phyloP scores from a whole-genome alignment of 2,329 filamentous ascomycete genomes.

The Penicillium occitanis region DNA sequence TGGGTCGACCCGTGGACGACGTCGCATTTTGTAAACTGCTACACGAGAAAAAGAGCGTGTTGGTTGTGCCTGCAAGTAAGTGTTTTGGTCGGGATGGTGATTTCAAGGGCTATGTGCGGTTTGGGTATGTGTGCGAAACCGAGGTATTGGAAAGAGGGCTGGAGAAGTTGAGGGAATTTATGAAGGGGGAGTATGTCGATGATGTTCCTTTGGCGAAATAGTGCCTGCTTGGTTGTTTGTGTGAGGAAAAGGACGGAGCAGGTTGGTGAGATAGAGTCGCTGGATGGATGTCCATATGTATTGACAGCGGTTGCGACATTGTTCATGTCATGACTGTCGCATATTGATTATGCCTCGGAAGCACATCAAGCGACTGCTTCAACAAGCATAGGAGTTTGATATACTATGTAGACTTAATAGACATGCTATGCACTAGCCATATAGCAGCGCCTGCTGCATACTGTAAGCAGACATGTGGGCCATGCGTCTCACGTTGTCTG shows the following conservation, averaged over 20 bases:
- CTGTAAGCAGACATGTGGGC: neutral
- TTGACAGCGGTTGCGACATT: neutral
- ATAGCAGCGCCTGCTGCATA: neutral
- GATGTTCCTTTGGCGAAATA: constrained; percentile 41
- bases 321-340: neutral
- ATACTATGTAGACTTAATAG: neutral
- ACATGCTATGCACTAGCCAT: neutral
- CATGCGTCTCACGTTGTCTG: neutral
- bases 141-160: constrained; percentile 67
- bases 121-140: constrained; percentile 74
- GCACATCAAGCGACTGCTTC: neutral
- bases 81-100: constrained; percentile 69
- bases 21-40: constrained; percentile 69
- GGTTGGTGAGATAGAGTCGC: neutral
- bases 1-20: constrained; percentile 66
- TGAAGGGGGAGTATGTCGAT: constrained; percentile 55
- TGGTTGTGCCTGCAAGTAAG: constrained; percentile 70
- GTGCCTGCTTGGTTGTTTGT: neutral
- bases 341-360: neutral
- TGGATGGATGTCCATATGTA: neutral
- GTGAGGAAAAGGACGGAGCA: neutral
- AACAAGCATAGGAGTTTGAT: neutral
- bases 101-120: constrained; percentile 72
- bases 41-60: constrained; percentile 66
- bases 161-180: constrained; percentile 54